These are phyloP conservation scores for Suillus americanus DNA, from an alignment of 768 basidiomycete species.

Conservation along the genomic window DNA sequence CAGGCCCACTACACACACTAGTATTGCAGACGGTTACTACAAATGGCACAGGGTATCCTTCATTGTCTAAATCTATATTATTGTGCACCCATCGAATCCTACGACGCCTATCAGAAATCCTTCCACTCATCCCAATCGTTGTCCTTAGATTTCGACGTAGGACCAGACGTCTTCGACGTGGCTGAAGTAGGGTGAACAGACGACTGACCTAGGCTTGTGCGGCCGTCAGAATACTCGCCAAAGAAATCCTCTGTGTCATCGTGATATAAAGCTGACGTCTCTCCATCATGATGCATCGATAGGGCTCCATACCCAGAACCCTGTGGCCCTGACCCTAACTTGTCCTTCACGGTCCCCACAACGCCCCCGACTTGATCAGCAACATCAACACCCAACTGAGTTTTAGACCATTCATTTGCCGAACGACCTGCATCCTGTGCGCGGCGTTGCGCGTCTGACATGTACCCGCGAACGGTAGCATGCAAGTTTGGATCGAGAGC, in stretches of 20 bases:
- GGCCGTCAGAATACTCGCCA: constrained; percentile 30
- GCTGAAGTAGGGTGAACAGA: constrained; percentile 10
- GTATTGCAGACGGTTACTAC: background rate
- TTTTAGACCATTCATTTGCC: constrained; percentile 78
- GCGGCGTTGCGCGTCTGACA: constrained; percentile 63
- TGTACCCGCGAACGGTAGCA: constrained; percentile 70
- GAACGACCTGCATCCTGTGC: constrained; percentile 60
- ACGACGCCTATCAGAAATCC: constrained; percentile 55
- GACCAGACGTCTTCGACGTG: constrained; percentile 15
- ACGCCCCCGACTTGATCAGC: constrained; percentile 73
- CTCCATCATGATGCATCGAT: constrained; percentile 45
- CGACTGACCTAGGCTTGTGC: constrained; percentile 15
- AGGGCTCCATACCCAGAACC: constrained; percentile 52
- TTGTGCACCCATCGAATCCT: background rate
- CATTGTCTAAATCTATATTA: background rate
- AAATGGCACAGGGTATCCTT: background rate
- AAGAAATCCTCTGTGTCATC: constrained; percentile 67
- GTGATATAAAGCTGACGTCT: constrained; percentile 61
- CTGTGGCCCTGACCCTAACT: constrained; percentile 53
- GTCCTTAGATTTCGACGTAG: constrained; percentile 36
- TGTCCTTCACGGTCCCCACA: constrained; percentile 62
- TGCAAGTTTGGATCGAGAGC: constrained; percentile 82
- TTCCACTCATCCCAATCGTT: constrained; percentile 82
- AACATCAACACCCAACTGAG: constrained; percentile 82
- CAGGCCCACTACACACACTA: background rate